phyloP scores from a whole-genome alignment of 345 rosid genomes.

The Lumnitzera littorea region DNA sequence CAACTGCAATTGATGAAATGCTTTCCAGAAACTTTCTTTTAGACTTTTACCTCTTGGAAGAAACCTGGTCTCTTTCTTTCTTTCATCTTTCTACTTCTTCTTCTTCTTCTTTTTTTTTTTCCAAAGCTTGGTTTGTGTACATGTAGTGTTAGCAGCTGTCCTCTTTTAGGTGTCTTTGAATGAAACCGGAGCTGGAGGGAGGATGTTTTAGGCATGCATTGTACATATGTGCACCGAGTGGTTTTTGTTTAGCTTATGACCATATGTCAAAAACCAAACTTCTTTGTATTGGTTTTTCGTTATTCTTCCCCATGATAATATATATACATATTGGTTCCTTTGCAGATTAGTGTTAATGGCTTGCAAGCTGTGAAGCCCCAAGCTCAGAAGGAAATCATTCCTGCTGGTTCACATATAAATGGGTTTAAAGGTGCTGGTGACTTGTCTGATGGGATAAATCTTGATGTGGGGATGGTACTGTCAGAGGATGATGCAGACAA shows the following conservation, averaged over 20 bases:
- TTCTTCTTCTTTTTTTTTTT: neutral
- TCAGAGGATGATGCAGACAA: conserved; percentile 43
- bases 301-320: too few relatives aligned
- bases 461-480: conserved; percentile 61
- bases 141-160: neutral
- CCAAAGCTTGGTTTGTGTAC: neutral
- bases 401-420: conserved; percentile 29
- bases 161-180: too few relatives aligned
- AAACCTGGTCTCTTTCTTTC: neutral
- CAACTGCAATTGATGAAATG: too few relatives aligned
- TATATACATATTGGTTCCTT: neutral
- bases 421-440: conserved; percentile 48
- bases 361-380: conserved; percentile 80
- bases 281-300: too few relatives aligned
- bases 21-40: too few relatives aligned
- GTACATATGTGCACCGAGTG: too few relatives aligned
- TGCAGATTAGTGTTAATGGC: conserved; percentile 80
- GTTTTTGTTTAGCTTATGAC: too few relatives aligned
- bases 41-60: too few relatives aligned
- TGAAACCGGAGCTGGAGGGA: too few relatives aligned
- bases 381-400: conserved; percentile 23
- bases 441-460: conserved; percentile 54
- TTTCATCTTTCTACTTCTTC: too few relatives aligned
- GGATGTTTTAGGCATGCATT: too few relatives aligned
- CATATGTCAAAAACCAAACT: too few relatives aligned